phyloP scores from a whole-genome alignment of 2,329 filamentous ascomycete species.

The Clarireedia homoeocarpa region DNA sequence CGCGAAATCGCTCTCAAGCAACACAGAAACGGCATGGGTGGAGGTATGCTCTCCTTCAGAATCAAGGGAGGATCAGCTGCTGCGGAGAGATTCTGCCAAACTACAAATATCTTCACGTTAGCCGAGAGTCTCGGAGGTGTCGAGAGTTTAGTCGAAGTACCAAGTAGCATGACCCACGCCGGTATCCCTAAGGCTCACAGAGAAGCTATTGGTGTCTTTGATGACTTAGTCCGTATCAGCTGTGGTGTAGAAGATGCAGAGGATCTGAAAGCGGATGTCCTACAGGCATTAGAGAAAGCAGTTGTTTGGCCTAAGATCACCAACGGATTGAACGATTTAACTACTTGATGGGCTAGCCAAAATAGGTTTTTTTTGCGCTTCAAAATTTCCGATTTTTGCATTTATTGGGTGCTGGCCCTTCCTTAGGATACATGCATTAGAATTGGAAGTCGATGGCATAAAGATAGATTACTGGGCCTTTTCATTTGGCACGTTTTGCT shows the following conservation, averaged over 20 bases:
- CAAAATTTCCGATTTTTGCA: neutral
- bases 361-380: neutral
- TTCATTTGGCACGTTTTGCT: no score
- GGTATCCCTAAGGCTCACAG: slow-evolving; percentile 87
- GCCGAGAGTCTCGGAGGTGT: slow-evolving; percentile 90
- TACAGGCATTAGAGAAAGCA: slow-evolving; percentile 75
- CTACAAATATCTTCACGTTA: slow-evolving; percentile 82
- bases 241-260: slow-evolving; percentile 88
- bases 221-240: slow-evolving; percentile 88
- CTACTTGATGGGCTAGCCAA: neutral
- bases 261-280: slow-evolving; percentile 74
- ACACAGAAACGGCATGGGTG: slow-evolving; percentile 89
- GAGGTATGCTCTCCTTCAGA: slow-evolving; percentile 96
- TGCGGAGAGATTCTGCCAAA: slow-evolving; percentile 86
- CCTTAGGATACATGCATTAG: no score
- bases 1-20: slow-evolving; percentile 79
- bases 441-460: no score
- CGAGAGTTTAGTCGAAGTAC: slow-evolving; percentile 86
- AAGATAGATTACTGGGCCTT: no score
- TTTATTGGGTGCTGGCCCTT: neutral
- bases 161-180: slow-evolving; percentile 93
- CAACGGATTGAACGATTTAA: slow-evolving; percentile 17
- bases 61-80: slow-evolving; percentile 79
- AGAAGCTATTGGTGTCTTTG: slow-evolving; percentile 88
- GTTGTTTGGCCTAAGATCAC: slow-evolving; percentile 37